Evolutionary conservation across 2,329 filamentous ascomycete species (phyloP).

Genomic region (Sarocladium strictum): DNA sequence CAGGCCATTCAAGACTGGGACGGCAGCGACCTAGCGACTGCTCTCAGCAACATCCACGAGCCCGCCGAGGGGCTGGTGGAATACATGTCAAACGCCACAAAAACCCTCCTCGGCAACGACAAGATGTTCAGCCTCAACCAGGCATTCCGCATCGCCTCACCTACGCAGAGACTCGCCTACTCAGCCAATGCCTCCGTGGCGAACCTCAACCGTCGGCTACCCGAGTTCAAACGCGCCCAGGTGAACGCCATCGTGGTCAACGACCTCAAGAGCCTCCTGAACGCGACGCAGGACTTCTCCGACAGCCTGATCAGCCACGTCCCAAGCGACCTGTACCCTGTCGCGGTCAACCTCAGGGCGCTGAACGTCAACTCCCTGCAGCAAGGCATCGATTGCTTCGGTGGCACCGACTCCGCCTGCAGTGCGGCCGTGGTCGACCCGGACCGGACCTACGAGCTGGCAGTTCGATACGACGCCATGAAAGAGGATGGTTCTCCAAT

Average conservation of each 20-base stretch:
- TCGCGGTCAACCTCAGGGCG: constrained; percentile 4
- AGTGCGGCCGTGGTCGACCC: not conserved
- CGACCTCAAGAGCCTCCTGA: not conserved
- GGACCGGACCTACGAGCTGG: not conserved
- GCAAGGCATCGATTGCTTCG: constrained; percentile 5
- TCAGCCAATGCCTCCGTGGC: not conserved
- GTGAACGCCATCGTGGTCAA: not conserved
- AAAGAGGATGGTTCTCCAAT: not conserved
- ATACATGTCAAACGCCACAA: not conserved
- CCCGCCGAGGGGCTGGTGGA: not conserved
- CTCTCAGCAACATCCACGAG: not conserved
- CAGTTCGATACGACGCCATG: not conserved
- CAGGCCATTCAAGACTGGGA: not conserved
- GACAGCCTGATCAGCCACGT: not conserved
- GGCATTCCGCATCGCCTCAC: not conserved
- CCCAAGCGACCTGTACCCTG: not conserved
- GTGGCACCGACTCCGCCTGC: not conserved
- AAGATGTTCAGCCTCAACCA: not conserved
- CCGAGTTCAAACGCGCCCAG: not conserved
- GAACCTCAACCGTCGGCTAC: not conserved
- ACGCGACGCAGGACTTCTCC: not conserved
- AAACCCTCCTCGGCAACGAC: not conserved
- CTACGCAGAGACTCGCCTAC: constrained; percentile 3
- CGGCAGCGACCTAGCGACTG: not conserved
- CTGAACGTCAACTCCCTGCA: constrained; percentile 7